phyloP scores from a whole-genome alignment of 768 basidiomycete species.

The Leccinum broughii region DNA sequence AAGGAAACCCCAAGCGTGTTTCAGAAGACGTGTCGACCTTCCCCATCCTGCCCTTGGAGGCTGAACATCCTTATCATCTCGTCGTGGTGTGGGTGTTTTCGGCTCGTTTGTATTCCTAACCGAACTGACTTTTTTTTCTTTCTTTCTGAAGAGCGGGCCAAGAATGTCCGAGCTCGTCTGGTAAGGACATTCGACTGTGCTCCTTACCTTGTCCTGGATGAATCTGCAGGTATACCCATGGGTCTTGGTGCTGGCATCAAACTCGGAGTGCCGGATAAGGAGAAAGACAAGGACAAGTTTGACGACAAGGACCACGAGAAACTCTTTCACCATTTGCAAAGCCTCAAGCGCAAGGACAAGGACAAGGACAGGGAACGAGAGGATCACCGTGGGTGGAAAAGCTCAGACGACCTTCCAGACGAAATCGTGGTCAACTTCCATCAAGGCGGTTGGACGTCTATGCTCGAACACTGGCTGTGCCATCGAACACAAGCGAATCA shows the following conservation, averaged over 20 bases:
- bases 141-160: constrained; percentile 55
- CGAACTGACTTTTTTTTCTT: constrained; percentile 17
- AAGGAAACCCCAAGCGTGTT: constrained; percentile 33
- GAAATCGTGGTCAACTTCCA: constrained; percentile 32
- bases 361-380: constrained; percentile 43
- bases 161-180: constrained; percentile 81
- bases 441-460: constrained; percentile 68
- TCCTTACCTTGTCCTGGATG: constrained; percentile 3
- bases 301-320: constrained; percentile 36
- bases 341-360: constrained; percentile 39
- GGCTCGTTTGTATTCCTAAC: neutral
- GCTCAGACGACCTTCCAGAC: constrained; percentile 37
- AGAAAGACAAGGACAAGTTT: constrained; percentile 35
- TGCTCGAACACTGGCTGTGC: constrained; percentile 75
- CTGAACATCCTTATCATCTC: constrained; percentile 71
- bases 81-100: constrained; percentile 63
- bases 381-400: constrained; percentile 36
- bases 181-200: constrained; percentile 32
- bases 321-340: constrained; percentile 25
- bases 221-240: constrained; percentile 64
- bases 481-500: constrained; percentile 32
- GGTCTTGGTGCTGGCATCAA: constrained; percentile 78
- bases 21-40: constrained; percentile 33
- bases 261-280: constrained; percentile 53
- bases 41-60: constrained; percentile 50